phyloP scores from a whole-genome alignment of 2,329 filamentous ascomycete genomes.

The Ophiosphaerella korrae region DNA sequence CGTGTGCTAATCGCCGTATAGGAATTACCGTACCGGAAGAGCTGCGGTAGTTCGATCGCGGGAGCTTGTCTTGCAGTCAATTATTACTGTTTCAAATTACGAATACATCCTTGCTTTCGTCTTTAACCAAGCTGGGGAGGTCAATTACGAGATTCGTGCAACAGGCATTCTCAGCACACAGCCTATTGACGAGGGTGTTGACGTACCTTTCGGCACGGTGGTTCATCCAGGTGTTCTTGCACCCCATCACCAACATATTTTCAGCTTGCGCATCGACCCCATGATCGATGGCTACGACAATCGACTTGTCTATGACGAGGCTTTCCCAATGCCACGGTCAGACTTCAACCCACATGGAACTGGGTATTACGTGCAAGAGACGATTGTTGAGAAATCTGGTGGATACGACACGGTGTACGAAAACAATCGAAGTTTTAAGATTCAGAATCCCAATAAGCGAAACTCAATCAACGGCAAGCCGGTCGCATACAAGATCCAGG shows the following conservation, averaged over 20 bases:
- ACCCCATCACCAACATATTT: constrained; percentile 77
- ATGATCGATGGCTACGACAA: constrained; percentile 54
- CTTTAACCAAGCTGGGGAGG: constrained; percentile 72
- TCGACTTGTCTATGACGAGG: constrained; percentile 58
- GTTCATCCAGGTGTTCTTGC: constrained; percentile 73
- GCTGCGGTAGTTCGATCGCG: constrained; percentile 67
- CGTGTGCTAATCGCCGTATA: background rate
- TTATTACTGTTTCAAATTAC: constrained; percentile 74
- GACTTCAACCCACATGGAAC: constrained; percentile 62
- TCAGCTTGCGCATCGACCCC: constrained; percentile 59
- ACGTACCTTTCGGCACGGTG: constrained; percentile 70
- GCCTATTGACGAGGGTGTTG: constrained; percentile 68
- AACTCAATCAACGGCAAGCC: constrained; percentile 57
- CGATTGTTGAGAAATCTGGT: constrained; percentile 54
- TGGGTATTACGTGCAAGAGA: constrained; percentile 55
- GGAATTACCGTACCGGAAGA: constrained; percentile 68
- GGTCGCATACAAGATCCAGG: constrained; percentile 57
- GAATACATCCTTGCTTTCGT: constrained; percentile 75
- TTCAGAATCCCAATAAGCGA: constrained; percentile 51
- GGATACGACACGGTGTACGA: constrained; percentile 56
- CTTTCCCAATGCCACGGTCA: constrained; percentile 63
- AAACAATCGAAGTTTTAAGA: constrained; percentile 56
- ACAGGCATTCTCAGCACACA: constrained; percentile 72
- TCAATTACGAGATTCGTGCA: constrained; percentile 70
- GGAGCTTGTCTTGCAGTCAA: constrained; percentile 70